Conservation (phyloP, 2,329 filamentous ascomycete species). For the Fusarium subglutinans region DNA sequence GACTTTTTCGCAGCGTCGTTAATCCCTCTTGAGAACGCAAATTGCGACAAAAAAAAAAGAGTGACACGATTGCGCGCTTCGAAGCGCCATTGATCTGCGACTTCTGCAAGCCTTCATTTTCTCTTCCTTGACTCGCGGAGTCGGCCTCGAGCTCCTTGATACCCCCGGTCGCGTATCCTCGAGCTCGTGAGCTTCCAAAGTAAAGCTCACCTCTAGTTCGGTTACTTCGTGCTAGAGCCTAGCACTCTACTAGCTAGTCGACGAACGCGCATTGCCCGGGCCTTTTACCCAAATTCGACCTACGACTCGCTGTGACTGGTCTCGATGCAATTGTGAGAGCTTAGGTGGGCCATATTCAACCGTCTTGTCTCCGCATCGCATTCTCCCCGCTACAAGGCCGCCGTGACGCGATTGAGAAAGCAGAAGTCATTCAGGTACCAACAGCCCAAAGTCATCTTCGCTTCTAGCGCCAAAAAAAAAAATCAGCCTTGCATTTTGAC, state of each 20-base stretch:
- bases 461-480: neutral
- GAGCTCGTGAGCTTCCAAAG: slow-evolving; percentile 21
- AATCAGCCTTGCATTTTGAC: neutral
- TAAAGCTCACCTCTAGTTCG: slow-evolving; percentile 13
- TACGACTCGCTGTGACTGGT: neutral
- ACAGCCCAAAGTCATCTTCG: slow-evolving; percentile 4
- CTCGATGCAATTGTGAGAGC: slow-evolving; percentile 13
- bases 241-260: slow-evolving; percentile 6
- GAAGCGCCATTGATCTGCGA: neutral
- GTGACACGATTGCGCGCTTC: slow-evolving; percentile 6
- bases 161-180: slow-evolving; percentile 3
- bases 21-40: neutral
- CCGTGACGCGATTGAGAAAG: slow-evolving; percentile 21
- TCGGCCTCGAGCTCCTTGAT: slow-evolving; percentile 10
- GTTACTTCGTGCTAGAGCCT: slow-evolving; percentile 14
- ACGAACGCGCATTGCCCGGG: neutral
- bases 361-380: slow-evolving; percentile 24
- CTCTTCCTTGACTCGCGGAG: slow-evolving; percentile 15
- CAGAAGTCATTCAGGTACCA: slow-evolving; percentile 13
- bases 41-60: neutral
- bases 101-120: neutral
- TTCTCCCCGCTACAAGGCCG: slow-evolving; percentile 22
- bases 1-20: neutral
- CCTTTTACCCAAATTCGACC: neutral
- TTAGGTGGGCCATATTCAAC: slow-evolving; percentile 9